phyloP scores from a whole-genome alignment of 2,329 filamentous ascomycete species.

The Fragosphaeria purpurea region DNA sequence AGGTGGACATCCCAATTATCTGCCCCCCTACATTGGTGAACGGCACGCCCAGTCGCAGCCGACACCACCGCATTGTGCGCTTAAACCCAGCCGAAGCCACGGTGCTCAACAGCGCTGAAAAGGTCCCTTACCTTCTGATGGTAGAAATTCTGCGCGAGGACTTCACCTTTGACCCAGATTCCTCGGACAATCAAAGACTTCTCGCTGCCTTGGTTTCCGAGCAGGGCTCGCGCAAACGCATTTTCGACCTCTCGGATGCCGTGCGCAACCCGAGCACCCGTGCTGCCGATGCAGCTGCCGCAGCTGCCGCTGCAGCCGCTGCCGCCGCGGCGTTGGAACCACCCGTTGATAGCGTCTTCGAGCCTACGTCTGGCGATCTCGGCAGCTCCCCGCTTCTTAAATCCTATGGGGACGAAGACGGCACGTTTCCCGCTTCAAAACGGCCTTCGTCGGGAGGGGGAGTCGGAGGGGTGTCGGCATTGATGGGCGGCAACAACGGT shows the following conservation, averaged over 20 bases:
- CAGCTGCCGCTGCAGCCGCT: slow-evolving; percentile 15
- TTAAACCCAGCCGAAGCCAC: slow-evolving; percentile 77
- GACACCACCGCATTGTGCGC: slow-evolving; percentile 72
- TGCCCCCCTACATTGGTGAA: slow-evolving; percentile 66
- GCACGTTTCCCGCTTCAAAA: background rate
- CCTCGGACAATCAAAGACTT: slow-evolving; percentile 60
- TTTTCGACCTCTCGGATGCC: slow-evolving; percentile 62
- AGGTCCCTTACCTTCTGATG: slow-evolving; percentile 78
- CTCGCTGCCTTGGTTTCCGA: slow-evolving; percentile 47
- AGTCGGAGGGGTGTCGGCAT: too few relatives aligned
- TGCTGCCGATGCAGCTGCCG: slow-evolving; percentile 5
- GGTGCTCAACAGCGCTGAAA: slow-evolving; percentile 76
- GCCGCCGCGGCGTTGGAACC: slow-evolving; percentile 33
- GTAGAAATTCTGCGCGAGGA: slow-evolving; percentile 73
- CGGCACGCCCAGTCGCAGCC: slow-evolving; percentile 63
- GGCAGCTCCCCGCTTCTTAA: slow-evolving; percentile 62
- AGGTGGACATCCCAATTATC: slow-evolving; percentile 75
- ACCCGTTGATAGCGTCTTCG: slow-evolving; percentile 64
- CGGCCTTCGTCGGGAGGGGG: background rate
- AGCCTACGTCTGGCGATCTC: slow-evolving; percentile 69
- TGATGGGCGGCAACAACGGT: background rate
- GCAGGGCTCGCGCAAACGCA: slow-evolving; percentile 45
- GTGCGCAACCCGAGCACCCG: slow-evolving; percentile 29
- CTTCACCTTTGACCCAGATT: slow-evolving; percentile 71
- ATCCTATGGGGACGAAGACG: slow-evolving; percentile 35